Evolutionary conservation across 306 rosid species (phyloP).

Genomic region (Cucurbita pepo): DNA sequence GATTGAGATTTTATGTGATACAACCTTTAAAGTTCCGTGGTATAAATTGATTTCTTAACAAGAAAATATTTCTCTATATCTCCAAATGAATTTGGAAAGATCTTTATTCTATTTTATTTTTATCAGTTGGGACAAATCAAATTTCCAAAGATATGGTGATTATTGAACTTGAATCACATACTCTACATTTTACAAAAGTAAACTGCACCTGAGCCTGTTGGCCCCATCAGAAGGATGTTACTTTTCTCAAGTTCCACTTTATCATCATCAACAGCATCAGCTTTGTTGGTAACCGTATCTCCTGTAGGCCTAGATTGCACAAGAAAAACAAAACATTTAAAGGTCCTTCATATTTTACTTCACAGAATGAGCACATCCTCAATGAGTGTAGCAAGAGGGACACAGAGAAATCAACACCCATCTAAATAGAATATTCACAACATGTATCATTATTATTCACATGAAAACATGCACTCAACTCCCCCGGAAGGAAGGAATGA

Average conservation of each 20-base stretch:
- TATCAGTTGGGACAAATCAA: background rate
- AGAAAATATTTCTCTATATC: background rate
- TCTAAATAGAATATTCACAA: background rate
- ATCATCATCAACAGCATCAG: conserved; percentile 42
- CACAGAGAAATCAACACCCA: background rate
- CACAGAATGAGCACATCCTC: background rate
- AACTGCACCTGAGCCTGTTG: conserved; percentile 86
- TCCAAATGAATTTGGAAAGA: background rate
- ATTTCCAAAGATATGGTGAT: background rate
- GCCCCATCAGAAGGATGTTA: conserved; percentile 94
- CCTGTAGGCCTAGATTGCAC: conserved; percentile 70
- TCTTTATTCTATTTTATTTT: background rate
- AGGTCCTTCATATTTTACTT: background rate
- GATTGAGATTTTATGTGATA: too few species aligned
- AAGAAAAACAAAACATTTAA: conserved; percentile 24
- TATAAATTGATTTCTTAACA: too few species aligned
- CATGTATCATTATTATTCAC: background rate
- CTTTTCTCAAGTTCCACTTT: conserved; percentile 93
- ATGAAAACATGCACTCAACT: background rate
- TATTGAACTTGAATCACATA: background rate
- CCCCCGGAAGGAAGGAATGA: background rate
- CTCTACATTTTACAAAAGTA: background rate
- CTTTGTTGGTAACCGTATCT: conserved; percentile 34
- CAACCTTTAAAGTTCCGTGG: too few species aligned
- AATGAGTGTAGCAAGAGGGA: background rate